Evolutionary conservation across 2,329 filamentous ascomycete genomes (phyloP).

Genomic region (Xylaria sp.): DNA sequence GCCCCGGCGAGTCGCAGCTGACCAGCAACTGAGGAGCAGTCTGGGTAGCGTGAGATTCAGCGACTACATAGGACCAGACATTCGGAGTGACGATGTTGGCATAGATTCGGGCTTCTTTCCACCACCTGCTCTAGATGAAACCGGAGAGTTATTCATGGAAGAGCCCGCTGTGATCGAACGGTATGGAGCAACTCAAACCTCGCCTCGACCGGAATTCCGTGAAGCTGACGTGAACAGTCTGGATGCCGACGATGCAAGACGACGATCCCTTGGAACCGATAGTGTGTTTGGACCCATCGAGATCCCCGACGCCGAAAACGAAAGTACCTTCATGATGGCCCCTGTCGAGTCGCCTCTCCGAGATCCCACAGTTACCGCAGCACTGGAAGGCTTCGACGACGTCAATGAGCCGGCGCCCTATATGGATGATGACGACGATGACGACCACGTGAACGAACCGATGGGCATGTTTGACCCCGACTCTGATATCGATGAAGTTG

Average conservation of each 20-base stretch:
- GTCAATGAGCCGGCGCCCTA: conserved; percentile 21
- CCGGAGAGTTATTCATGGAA: conserved; percentile 33
- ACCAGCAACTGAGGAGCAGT: conserved; percentile 40
- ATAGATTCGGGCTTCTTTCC: conserved; percentile 51
- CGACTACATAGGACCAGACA: conserved; percentile 39
- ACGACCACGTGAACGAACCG: conserved; percentile 24
- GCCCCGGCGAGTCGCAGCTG: conserved; percentile 47
- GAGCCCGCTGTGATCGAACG: conserved; percentile 42
- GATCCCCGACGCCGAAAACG: conserved; percentile 43
- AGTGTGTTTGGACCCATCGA: conserved; percentile 48
- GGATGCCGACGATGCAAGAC: conserved; percentile 39
- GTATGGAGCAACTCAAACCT: conserved; percentile 28
- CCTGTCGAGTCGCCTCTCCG: conserved; percentile 31
- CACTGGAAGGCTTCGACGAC: conserved; percentile 19
- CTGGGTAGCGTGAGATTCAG: conserved; percentile 50
- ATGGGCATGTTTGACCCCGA: conserved; percentile 19
- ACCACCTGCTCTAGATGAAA: conserved; percentile 39
- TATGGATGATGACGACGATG: conserved; percentile 22
- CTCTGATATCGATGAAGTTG: conserved; percentile 23
- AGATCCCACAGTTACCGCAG: conserved; percentile 24
- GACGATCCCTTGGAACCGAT: conserved; percentile 39
- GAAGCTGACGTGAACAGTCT: conserved; percentile 21
- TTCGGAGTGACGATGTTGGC: conserved; percentile 38
- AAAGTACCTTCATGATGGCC: conserved; percentile 48
- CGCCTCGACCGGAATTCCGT: neutral